Evolutionary conservation across 192 early-diverging fungal genomes (phyloP), one percentile per base, ranked within the genome.

Genomic region (Entophlyctis helioformis): DNA sequence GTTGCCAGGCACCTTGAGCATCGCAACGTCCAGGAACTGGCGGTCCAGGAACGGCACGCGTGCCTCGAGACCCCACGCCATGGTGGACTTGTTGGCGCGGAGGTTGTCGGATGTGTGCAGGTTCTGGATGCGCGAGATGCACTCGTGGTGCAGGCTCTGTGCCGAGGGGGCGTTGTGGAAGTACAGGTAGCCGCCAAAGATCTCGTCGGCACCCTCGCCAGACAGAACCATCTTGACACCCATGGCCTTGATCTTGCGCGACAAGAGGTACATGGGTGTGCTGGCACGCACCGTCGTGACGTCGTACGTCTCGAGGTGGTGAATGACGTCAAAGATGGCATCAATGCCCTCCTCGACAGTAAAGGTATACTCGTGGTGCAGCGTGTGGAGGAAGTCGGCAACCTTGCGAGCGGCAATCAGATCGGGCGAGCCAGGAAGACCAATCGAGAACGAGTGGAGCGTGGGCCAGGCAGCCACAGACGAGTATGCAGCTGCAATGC

Each of bases 151-250:
- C 54, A 98, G 81, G 8, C 80, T 71, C 35, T 67, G 74, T 11
- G 81, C 75, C 42, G 60, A 59, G 33, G 95, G 95, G 22, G 95
- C 90, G 43, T 74, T 69, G 78, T 96, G 87, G 76, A 98, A 98
- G 66, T 98, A 98, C 33, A 98, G 74, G 69, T 98, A 98, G 13
- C 94, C 94, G 50, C 88, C 95, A 76, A 91, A 88, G 19, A 98
- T 82, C 69, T 98, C 95, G 60, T 98, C 95, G 36, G 82, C 66
- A 42, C 95, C 95, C 62, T 98, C 95, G 39, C 95, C 95, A 50
- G 82, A 86, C 12, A 98, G 72, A 8, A 98, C 95, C 95, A 98
- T 98, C 80, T 98, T 98, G 64, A 98, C 95, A 32, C 95, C 91
- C 58, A 87, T 91, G 28, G 90, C 86, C 65, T 91, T 98, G 78